Evolutionary conservation across 73 alveolate species (phyloP).

Genomic region (Paramecium pentaurelia): DNA sequence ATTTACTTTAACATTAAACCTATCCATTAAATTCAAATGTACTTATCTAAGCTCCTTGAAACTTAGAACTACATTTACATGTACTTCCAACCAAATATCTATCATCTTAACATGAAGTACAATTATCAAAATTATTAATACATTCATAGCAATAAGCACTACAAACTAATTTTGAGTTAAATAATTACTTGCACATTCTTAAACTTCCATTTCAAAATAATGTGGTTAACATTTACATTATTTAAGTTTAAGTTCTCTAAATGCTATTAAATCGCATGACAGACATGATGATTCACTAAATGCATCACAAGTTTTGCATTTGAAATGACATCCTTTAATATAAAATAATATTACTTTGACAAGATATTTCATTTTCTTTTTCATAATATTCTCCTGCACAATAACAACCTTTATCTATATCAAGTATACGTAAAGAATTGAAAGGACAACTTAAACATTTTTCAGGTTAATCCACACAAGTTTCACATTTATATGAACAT

Average conservation of each 20-base stretch:
- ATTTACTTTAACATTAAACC: not conserved
- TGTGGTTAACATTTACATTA: not conserved
- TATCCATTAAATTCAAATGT: not conserved
- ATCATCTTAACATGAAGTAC: not conserved
- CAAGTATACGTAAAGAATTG: not conserved
- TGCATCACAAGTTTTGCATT: not conserved
- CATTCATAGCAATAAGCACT: not conserved
- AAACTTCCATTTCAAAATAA: not conserved
- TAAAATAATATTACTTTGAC: not conserved
- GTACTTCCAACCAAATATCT: not conserved
- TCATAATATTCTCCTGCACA: not conserved
- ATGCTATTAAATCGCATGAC: not conserved
- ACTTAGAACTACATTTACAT: not conserved
- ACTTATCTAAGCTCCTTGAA: not conserved
- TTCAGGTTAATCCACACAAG: not conserved
- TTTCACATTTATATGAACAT: not conserved
- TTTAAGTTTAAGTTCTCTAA: not conserved
- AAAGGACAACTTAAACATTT: not conserved
- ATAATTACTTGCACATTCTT: not conserved
- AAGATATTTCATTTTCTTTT: not conserved
- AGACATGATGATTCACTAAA: not conserved
- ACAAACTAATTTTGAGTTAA: not conserved
- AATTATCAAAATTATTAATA: not conserved
- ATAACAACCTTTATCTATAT: not conserved
- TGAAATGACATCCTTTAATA: not conserved